Evolutionary conservation across 2,329 filamentous ascomycete species (phyloP).

Genomic region (Nemania sp.): DNA sequence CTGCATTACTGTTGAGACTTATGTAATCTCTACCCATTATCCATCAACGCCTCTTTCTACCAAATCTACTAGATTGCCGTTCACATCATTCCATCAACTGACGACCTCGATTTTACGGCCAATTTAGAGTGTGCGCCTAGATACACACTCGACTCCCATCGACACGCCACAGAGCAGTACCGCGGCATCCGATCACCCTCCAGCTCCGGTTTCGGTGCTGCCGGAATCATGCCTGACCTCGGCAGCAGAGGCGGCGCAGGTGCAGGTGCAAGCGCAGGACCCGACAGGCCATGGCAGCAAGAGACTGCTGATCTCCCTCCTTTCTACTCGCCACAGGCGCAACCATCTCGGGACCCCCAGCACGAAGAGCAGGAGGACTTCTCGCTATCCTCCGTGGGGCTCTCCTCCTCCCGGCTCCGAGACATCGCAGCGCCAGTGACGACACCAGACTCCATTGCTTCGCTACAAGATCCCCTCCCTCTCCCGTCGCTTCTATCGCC

Average conservation of each 20-base stretch:
- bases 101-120: background rate
- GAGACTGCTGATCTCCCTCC: slow-evolving; percentile 47
- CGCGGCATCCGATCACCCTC: background rate
- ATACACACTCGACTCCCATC: background rate
- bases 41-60: no score
- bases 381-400: slow-evolving; percentile 39
- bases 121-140: background rate
- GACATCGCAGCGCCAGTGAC: slow-evolving; percentile 7
- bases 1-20: no score
- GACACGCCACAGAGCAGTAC: background rate
- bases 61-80: background rate
- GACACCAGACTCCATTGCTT: background rate
- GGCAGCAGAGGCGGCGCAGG: slow-evolving; percentile 1
- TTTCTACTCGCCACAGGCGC: slow-evolving; percentile 51
- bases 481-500: slow-evolving; percentile 80
- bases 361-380: slow-evolving; percentile 41
- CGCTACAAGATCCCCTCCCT: slow-evolving; percentile 38
- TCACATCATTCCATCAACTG: background rate
- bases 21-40: no score
- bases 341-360: slow-evolving; percentile 28
- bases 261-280: background rate
- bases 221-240: slow-evolving; percentile 18
- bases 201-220: background rate
- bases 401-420: slow-evolving; percentile 26
- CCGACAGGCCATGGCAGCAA: slow-evolving; percentile 22